phyloP scores from a whole-genome alignment of 345 rosid species.

The Microthlaspi erraticum region DNA sequence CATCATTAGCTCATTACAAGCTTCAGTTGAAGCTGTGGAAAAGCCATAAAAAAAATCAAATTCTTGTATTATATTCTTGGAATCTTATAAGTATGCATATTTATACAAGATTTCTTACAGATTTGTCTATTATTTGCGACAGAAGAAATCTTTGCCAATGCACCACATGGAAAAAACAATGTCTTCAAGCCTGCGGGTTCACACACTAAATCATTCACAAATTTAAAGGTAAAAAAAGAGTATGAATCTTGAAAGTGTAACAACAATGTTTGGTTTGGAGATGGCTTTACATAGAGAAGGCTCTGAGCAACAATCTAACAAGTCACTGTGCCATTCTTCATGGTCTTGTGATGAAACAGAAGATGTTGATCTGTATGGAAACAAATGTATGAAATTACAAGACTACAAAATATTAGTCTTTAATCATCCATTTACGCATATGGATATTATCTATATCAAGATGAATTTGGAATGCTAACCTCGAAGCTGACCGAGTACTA shows the following conservation, averaged over 20 bases:
- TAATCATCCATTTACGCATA: neutral
- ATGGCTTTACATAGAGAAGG: conserved; percentile 74
- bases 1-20: conserved; percentile 84
- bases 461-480: conserved; percentile 47
- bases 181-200: conserved; percentile 70
- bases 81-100: neutral
- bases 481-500: conserved; percentile 50
- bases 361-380: conserved; percentile 61
- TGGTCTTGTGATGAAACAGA: conserved; percentile 55
- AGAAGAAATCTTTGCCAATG: conserved; percentile 78
- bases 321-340: conserved; percentile 85
- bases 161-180: conserved; percentile 79
- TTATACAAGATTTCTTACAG: conserved; percentile 55
- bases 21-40: conserved; percentile 84
- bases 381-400: neutral
- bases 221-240: neutral
- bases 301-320: conserved; percentile 87
- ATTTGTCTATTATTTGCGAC: conserved; percentile 71
- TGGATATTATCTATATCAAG: neutral
- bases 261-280: neutral
- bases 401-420: neutral
- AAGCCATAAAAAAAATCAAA: conserved; percentile 1
- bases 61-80: neutral
- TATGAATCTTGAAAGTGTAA: neutral
- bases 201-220: neutral